A percentile compares a stretch with the other conserved stretches of the same genome.
These are phyloP conservation scores for Blattamonas nauphoetae DNA, from an alignment of 78 protist genomes.

Conservation along the genomic window DNA sequence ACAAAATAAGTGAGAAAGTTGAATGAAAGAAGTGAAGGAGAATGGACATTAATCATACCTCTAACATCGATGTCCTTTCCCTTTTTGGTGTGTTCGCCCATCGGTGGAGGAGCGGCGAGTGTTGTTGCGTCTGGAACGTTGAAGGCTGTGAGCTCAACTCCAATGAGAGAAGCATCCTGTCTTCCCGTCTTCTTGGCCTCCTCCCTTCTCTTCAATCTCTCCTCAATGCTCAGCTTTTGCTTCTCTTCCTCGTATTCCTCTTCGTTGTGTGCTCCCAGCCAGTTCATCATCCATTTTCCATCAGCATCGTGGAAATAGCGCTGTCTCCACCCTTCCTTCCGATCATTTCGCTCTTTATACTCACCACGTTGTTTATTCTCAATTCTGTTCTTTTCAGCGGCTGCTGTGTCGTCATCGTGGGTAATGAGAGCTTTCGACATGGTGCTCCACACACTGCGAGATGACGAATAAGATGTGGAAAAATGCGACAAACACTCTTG, in stretches of 20 bases:
- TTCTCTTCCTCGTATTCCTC: background rate
- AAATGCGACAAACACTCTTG: too few species aligned
- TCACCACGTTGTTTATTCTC: background rate
- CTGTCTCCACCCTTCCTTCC: background rate
- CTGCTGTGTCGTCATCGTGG: background rate
- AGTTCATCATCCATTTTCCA: background rate
- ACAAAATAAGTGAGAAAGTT: too few species aligned
- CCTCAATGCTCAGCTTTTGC: too few species aligned
- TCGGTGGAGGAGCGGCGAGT: background rate
- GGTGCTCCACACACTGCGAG: background rate
- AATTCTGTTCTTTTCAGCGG: background rate
- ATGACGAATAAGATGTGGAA: too few species aligned
- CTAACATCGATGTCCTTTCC: background rate
- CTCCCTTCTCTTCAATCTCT: too few species aligned
- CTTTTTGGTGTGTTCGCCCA: background rate
- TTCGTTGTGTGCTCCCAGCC: background rate
- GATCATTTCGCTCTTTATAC: background rate
- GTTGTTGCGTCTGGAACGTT: background rate
- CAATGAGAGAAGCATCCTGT: background rate
- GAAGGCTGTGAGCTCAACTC: background rate
- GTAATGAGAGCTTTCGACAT: background rate
- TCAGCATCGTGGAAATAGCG: background rate
- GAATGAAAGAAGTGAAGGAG: too few species aligned
- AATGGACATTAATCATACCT: too few species aligned
- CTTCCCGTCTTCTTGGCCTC: background rate